Evolutionary conservation across 2,329 filamentous ascomycete genomes (phyloP).

Genomic region (Diaporthe velutina): DNA sequence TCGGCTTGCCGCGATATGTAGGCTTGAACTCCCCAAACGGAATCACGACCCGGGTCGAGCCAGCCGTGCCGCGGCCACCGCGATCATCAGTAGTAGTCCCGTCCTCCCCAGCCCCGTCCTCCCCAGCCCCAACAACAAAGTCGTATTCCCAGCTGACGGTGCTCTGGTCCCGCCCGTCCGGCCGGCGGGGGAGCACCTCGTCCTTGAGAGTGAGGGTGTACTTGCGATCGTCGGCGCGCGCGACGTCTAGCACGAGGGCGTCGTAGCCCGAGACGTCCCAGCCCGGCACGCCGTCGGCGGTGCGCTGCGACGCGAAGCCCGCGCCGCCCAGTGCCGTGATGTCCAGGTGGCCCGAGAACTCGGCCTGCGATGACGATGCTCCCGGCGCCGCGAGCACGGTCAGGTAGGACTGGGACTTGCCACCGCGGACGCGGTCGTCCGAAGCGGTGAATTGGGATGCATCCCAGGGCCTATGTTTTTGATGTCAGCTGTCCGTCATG

Average conservation of each 20-base stretch:
- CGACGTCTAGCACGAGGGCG: conserved; percentile 72
- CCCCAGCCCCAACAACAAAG: conserved; percentile 56
- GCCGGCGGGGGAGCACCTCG: conserved; percentile 66
- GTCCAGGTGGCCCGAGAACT: conserved; percentile 70
- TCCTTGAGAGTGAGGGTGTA: conserved; percentile 86
- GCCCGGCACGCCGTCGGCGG: conserved; percentile 51
- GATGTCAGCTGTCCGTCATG: neutral
- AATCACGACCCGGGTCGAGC: conserved; percentile 62
- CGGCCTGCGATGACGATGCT: conserved; percentile 16
- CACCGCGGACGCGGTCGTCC: conserved; percentile 84
- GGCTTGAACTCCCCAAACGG: conserved; percentile 76
- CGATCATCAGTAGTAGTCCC: conserved; percentile 42
- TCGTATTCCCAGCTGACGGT: conserved; percentile 81
- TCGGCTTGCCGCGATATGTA: conserved; percentile 79
- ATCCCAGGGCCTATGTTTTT: conserved; percentile 34
- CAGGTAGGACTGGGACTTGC: conserved; percentile 71
- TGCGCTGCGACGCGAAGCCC: conserved; percentile 85
- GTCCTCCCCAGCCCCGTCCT: conserved; percentile 17
- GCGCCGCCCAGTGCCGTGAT: conserved; percentile 78
- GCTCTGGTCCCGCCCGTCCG: conserved; percentile 78
- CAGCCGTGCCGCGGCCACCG: conserved; percentile 41
- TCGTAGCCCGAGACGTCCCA: conserved; percentile 51
- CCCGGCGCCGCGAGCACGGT: conserved; percentile 37
- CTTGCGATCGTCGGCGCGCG: conserved; percentile 68
- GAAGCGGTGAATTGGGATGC: conserved; percentile 70